Evolutionary conservation across 768 basidiomycete genomes (phyloP), one percentile per base, ranked within the genome.

Genomic region (Phanerochaete carnosa): DNA sequence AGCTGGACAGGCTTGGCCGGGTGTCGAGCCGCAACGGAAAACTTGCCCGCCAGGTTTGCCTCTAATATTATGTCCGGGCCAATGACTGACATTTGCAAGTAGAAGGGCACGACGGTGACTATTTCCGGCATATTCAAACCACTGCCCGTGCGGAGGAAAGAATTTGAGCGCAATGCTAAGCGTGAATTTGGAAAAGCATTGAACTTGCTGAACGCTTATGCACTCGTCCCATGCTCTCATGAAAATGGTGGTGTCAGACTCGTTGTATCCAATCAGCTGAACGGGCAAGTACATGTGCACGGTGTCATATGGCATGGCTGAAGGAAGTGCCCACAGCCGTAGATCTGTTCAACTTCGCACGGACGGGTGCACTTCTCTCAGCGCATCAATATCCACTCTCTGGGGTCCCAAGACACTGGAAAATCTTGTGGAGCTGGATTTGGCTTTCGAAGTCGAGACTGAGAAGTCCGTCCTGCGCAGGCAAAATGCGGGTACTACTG

Each of bases 141-240:
- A 0, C 79, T 98, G 0, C 94, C 97, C 0, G 97, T 99, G 6
- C 83, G 96, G 4, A 80, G 94, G 6, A 95, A 95, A 71, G 97
- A 98, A 66, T 82, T 98, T 32, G 88, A 94, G 68, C 78, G 92
- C 57, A 95, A 96, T 65, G 79, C 81, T 0, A 98, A 96, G 70
- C 85, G 94, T 45, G 96, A 98, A 66, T 95, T 90, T 67, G 85
- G 77, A 3, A 97, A 97, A 68, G 90, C 91, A 1, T 70, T 98
- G n/a, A 76, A 82, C 6, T 76, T 97, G 16, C 73, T 98, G 45
- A 85, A 88, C 49, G 94, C 92, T 0, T 99, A 98, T 73, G 95
- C 95, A 0, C 77, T 99, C 3, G 88, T 92, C 0, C 93, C 92
- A 0, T 94, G 92, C 57, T 75, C 81, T 15, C 67, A 73, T 45